Evolutionary conservation across 768 basidiomycete species (phyloP).

Genomic region (Boletus coccyginus): DNA sequence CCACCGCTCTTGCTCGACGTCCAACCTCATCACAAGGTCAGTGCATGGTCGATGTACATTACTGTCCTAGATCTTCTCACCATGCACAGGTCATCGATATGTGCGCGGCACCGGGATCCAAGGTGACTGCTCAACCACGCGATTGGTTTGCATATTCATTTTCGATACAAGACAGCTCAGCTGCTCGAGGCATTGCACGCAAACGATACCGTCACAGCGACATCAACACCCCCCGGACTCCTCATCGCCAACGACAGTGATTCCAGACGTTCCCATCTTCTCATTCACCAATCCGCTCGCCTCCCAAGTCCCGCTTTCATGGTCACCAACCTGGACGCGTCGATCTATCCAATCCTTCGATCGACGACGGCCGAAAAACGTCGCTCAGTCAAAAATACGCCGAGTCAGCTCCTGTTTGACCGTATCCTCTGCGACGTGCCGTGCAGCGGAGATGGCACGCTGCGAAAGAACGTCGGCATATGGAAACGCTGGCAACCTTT

Average conservation of each 20-base stretch:
- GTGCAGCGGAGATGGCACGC: conserved; percentile 95
- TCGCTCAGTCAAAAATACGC: conserved; percentile 36
- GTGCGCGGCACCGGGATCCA: conserved; percentile 98
- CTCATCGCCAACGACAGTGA: conserved; percentile 96
- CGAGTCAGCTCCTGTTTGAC: conserved; percentile 74
- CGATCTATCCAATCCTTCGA: conserved; percentile 71
- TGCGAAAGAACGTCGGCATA: conserved; percentile 92
- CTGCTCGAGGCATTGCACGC: conserved; percentile 93
- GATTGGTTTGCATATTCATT: neutral
- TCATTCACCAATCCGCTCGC: conserved; percentile 96
- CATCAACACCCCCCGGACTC: conserved; percentile 77
- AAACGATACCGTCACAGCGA: conserved; percentile 58
- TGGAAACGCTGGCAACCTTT: conserved; percentile 90
- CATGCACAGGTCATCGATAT: conserved; percentile 78
- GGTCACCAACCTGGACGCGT: conserved; percentile 96
- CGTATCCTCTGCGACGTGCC: conserved; percentile 96
- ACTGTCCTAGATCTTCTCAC: neutral
- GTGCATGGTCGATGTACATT: conserved; percentile 16
- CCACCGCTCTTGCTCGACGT: conserved; percentile 94
- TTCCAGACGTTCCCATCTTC: conserved; percentile 88
- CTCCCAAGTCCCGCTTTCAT: conserved; percentile 89
- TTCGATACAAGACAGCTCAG: conserved; percentile 73
- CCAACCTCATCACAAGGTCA: conserved; percentile 82
- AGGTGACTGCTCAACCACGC: conserved; percentile 43
- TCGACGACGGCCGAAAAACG: conserved; percentile 17